Conservation (phyloP, 1,284 basidiomycete genomes). For the Mycena citricolor region DNA sequence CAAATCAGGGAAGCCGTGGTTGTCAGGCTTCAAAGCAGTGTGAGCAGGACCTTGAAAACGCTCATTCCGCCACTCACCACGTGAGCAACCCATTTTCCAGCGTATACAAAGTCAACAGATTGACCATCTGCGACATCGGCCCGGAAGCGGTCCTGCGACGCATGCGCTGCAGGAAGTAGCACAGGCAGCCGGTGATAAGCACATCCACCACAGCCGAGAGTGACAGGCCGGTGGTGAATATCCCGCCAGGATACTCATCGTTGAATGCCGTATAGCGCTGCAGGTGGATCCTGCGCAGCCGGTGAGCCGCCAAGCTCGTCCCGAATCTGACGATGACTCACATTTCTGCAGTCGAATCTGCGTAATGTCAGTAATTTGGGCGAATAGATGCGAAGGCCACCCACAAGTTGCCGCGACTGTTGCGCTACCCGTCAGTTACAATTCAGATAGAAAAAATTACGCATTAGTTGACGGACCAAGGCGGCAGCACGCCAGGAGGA, state of each 20-base stretch:
- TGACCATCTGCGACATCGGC: constrained; percentile 38
- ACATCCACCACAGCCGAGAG: constrained; percentile 52
- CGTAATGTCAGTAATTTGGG: not conserved
- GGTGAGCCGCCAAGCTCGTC: too few relatives aligned
- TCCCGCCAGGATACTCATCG: constrained; percentile 34
- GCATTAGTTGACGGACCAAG: not conserved
- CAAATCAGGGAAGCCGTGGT: constrained; percentile 50
- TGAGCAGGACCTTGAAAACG: not conserved
- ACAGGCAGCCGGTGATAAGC: constrained; percentile 49
- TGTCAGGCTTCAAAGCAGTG: constrained; percentile 31
- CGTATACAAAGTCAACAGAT: constrained; percentile 51
- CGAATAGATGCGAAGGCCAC: not conserved
- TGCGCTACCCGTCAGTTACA: not conserved
- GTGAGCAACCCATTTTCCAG: constrained; percentile 54
- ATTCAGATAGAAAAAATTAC: not conserved
- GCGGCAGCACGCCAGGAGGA: constrained; percentile 10
- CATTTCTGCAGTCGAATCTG: constrained; percentile 20
- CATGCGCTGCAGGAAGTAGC: constrained; percentile 45
- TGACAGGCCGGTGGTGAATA: constrained; percentile 55
- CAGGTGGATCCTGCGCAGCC: constrained; percentile 7
- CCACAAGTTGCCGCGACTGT: constrained; percentile 16
- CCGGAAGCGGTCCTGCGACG: constrained; percentile 30
- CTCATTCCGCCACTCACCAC: constrained; percentile 32
- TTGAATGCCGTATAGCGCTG: constrained; percentile 10
- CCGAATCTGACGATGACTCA: not conserved